A percentile compares a stretch with the other conserved stretches of the same genome.
Conservation (phyloP, 805 yeast species). For the Clavispora phyllophila region DNA sequence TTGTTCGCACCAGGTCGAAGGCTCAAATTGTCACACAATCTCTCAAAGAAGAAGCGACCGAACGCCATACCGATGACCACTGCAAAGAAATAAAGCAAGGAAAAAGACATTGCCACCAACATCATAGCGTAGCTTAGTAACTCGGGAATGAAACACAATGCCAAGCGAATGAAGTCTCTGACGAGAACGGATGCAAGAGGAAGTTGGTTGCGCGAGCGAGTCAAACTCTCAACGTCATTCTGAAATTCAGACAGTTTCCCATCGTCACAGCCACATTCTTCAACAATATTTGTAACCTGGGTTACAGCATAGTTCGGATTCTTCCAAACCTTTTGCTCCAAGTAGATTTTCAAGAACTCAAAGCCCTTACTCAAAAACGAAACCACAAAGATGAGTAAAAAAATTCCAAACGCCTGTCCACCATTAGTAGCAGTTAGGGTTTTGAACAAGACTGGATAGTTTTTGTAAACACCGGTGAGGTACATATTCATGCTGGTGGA, state of each 20-base stretch:
- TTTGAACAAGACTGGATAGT: conserved; percentile 62
- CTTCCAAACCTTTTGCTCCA: conserved; percentile 64
- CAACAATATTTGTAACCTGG: conserved; percentile 12
- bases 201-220: conserved; percentile 3
- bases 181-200: conserved; percentile 15
- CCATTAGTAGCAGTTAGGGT: conserved; percentile 47
- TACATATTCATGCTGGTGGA: conserved; percentile 52
- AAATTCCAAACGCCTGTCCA: conserved; percentile 71
- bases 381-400: conserved; percentile 52
- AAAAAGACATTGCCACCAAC: conserved; percentile 75
- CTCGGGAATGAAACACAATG: conserved; percentile 55
- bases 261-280: conserved; percentile 17
- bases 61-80: conserved; percentile 64
- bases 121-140: conserved; percentile 66
- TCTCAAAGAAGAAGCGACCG: conserved; percentile 66
- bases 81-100: conserved; percentile 66
- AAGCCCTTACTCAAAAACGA: conserved; percentile 58
- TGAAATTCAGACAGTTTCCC: not conserved
- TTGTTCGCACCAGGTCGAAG: conserved; percentile 27
- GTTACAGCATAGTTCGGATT: conserved; percentile 27
- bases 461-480: conserved; percentile 45
- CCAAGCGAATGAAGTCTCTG: conserved; percentile 53
- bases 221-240: conserved; percentile 4
- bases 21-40: conserved; percentile 40
- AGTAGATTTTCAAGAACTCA: conserved; percentile 53